Conservation (phyloP, 73 alveolate genomes). For the Paramecium octaurelia region DNA sequence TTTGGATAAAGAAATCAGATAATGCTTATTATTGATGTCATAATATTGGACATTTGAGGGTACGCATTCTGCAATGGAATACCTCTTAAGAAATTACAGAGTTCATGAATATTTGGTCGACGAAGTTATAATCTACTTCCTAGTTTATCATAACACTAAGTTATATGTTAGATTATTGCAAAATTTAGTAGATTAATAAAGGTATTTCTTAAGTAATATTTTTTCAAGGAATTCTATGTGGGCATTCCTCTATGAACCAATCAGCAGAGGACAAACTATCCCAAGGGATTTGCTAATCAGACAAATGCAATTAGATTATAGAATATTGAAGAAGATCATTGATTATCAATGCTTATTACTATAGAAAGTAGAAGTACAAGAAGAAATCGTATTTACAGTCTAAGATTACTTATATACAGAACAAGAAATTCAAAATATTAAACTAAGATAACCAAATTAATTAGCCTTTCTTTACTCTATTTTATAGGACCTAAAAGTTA, state of each 20-base stretch:
- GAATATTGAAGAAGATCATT: background rate
- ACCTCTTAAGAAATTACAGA: background rate
- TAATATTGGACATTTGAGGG: slow-evolving; percentile 21
- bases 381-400: background rate
- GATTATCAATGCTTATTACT: background rate
- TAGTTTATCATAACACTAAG: slow-evolving; percentile 10
- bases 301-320: slow-evolving; percentile 27
- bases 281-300: slow-evolving; percentile 5
- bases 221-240: background rate
- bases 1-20: background rate
- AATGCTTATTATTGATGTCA: background rate
- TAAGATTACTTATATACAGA: background rate
- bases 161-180: slow-evolving; percentile 4
- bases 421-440: background rate
- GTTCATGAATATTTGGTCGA: background rate
- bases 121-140: background rate
- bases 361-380: background rate
- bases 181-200: slow-evolving; percentile 28
- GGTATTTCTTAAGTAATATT: background rate
- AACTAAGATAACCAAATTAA: slow-evolving; percentile 22
- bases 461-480: background rate
- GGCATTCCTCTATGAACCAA: slow-evolving; percentile 42
- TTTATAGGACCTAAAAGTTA: background rate
- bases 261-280: slow-evolving; percentile 36
- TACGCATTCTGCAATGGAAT: background rate